Evolutionary conservation across 225 moss, liverwort and hornwort genomes (phyloP).

Genomic region (Neckera pumila): DNA sequence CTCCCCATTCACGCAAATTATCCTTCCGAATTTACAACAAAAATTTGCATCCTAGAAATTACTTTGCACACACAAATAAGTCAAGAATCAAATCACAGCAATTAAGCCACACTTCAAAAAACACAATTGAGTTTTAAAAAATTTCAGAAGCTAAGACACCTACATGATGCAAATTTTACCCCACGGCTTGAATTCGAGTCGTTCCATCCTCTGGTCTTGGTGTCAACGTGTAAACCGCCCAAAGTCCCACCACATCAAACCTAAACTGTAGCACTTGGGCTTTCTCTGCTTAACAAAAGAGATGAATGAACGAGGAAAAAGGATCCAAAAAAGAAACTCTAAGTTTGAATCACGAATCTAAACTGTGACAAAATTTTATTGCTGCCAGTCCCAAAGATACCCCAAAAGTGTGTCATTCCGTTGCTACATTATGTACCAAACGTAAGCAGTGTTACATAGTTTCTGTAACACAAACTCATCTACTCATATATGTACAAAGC

Average conservation of each 20-base stretch:
- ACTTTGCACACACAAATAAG: not conserved
- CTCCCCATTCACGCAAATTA: not conserved
- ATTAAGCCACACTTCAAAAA: not conserved
- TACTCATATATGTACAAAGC: slow-evolving; percentile 23
- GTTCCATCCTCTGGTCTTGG: not conserved
- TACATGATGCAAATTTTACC: not conserved
- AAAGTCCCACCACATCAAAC: not conserved
- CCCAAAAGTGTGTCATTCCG: not conserved
- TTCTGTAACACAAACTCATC: not conserved
- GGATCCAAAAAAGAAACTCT: not conserved
- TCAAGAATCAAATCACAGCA: not conserved
- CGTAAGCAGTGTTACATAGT: not conserved
- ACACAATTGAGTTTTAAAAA: not conserved
- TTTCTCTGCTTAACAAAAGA: not conserved
- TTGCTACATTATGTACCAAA: not conserved
- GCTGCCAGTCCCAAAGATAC: not conserved
- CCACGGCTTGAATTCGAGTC: not conserved
- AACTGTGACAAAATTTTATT: not conserved
- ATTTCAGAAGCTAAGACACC: too few species aligned
- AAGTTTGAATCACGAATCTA: not conserved
- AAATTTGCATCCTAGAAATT: not conserved
- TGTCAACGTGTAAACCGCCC: not conserved
- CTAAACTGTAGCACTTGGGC: not conserved
- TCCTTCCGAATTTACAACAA: not conserved
- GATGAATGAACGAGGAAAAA: not conserved